Percentiles rank a stretch among this genome's conserved stretches.
These are phyloP conservation scores for Globisporangium spiculum DNA, from an alignment of 352 stramenopile genomes.

Conservation along the genomic window DNA sequence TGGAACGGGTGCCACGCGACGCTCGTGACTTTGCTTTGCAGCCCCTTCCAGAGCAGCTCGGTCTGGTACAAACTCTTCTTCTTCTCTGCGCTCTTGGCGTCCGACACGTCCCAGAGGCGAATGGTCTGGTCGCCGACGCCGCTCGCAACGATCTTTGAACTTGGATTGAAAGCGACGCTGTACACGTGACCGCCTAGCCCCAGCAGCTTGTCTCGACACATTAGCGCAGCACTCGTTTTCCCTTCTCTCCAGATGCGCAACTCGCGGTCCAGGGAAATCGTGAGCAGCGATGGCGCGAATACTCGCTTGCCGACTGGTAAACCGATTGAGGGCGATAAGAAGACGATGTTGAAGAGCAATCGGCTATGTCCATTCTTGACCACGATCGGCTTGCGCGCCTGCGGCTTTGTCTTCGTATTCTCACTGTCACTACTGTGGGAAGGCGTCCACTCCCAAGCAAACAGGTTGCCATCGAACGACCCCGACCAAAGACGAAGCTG, in stretches of 20 bases:
- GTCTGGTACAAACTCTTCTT: constrained; percentile 26
- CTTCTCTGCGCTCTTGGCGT: constrained; percentile 7
- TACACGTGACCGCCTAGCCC: constrained; percentile 69
- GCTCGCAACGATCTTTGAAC: constrained; percentile 32
- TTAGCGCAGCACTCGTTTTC: constrained; percentile 18
- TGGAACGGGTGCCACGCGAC: constrained; percentile 64
- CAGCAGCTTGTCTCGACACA: constrained; percentile 38
- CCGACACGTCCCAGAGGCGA: constrained; percentile 49
- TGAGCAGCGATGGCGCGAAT: constrained; percentile 32
- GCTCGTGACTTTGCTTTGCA: constrained; percentile 75
- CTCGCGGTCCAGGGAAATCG: constrained; percentile 66
- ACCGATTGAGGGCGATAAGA: constrained; percentile 9
- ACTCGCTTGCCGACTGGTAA: neutral
- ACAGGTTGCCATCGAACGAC: constrained; percentile 64
- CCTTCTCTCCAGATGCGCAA: constrained; percentile 56
- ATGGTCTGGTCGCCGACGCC: constrained; percentile 77
- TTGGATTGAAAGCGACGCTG: constrained; percentile 36
- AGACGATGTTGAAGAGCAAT: constrained; percentile 63
- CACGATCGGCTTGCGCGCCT: constrained; percentile 36
- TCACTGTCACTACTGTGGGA: neutral
- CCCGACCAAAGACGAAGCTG: constrained; percentile 60
- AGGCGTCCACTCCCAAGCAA: constrained; percentile 53
- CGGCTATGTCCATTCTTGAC: constrained; percentile 66
- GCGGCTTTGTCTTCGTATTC: constrained; percentile 14
- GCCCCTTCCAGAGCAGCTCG: constrained; percentile 71